A percentile compares a stretch with the other conserved stretches of the same genome.
These are phyloP conservation scores for Buddleja alternifolia DNA, from an alignment of 257 asterid species.

Conservation along the genomic window DNA sequence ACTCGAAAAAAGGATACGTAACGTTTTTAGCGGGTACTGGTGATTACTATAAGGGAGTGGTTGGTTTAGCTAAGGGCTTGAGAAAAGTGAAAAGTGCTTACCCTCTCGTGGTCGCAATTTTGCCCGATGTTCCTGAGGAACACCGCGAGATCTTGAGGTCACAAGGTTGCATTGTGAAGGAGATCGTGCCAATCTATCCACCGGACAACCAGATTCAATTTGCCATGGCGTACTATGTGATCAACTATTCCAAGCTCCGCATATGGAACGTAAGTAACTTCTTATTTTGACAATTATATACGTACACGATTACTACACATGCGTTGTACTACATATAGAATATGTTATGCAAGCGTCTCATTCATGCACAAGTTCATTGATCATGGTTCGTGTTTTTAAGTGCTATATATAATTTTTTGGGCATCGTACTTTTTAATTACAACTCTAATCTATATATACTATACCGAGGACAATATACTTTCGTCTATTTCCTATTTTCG, in stretches of 20 bases:
- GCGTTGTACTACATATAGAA: background rate
- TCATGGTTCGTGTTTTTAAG: too few relatives aligned
- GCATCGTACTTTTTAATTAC: too few relatives aligned
- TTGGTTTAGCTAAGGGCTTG: conserved; percentile 65
- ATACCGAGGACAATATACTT: too few relatives aligned
- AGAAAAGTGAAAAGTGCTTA: conserved; percentile 57
- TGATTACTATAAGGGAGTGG: conserved; percentile 62
- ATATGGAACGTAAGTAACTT: conserved; percentile 64
- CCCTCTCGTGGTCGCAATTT: conserved; percentile 63
- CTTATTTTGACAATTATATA: too few relatives aligned
- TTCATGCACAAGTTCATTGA: too few relatives aligned
- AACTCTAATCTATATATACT: too few relatives aligned
- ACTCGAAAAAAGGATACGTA: conserved; percentile 40
- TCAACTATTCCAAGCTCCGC: conserved; percentile 67
- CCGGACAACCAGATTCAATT: conserved; percentile 53
- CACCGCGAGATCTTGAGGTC: conserved; percentile 48
- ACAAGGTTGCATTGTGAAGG: conserved; percentile 59
- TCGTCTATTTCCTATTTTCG: too few relatives aligned
- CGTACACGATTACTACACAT: too few relatives aligned
- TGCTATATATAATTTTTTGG: too few relatives aligned
- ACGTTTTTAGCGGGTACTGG: conserved; percentile 59
- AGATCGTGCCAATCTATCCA: conserved; percentile 57
- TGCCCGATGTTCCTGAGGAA: conserved; percentile 66
- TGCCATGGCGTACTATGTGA: conserved; percentile 64
- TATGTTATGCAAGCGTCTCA: too few relatives aligned